Percentiles rank a stretch among this genome's conserved stretches.
Conservation (phyloP, 176 grass and related monocot genomes). For the Calamus simplicifolius region DNA sequence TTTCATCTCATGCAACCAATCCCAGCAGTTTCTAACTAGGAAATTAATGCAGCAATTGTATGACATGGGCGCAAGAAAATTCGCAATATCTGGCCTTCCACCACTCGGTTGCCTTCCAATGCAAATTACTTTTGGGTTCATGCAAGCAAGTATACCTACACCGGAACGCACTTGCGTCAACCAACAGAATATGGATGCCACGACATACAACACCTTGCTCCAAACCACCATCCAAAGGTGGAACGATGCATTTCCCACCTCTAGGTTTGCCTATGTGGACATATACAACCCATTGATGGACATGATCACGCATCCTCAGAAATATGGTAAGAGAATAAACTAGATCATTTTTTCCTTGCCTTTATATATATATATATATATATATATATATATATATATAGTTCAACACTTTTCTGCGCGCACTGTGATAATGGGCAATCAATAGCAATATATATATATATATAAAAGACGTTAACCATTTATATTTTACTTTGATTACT, state of each 20-base stretch:
- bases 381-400: too few species aligned
- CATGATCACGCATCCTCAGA: constrained; percentile 34
- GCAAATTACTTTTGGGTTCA: constrained; percentile 7
- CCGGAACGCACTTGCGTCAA: background rate
- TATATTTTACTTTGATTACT: too few species aligned
- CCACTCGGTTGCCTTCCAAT: constrained; percentile 56
- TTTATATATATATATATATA: too few species aligned
- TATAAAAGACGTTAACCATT: too few species aligned
- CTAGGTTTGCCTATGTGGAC: constrained; percentile 28
- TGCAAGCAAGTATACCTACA: too few species aligned
- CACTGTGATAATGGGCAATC: too few species aligned
- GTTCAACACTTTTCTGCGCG: too few species aligned
- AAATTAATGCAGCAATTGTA: constrained; percentile 29
- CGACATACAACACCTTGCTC: constrained; percentile 31
- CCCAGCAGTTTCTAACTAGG: too few species aligned
- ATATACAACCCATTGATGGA: constrained; percentile 36
- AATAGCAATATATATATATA: too few species aligned
- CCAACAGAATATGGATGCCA: constrained; percentile 16
- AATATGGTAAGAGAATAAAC: constrained; percentile 28
- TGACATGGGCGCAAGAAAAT: constrained; percentile 23
- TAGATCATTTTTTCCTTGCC: too few species aligned
- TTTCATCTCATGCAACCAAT: too few species aligned
- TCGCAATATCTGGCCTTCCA: constrained; percentile 40
- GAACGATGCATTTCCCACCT: constrained; percentile 4
- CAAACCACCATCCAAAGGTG: constrained; percentile 16